Evolutionary conservation across 306 rosid genomes (phyloP), one percentile per base, ranked within the genome.

Genomic region (Malus fusca): DNA sequence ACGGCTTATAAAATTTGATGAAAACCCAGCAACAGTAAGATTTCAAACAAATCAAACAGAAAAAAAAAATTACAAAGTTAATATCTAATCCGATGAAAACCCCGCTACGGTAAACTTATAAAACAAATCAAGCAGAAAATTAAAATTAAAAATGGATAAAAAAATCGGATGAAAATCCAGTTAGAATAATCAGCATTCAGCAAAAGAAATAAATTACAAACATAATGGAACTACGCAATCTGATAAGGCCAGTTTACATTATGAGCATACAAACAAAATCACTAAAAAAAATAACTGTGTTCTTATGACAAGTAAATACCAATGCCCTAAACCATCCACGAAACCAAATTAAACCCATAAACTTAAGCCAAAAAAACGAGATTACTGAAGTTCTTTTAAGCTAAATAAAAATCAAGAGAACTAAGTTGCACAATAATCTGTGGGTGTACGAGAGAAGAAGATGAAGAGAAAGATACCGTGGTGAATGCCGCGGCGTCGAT

Each of bases 401-500:
- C 40, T 58, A 37, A 28, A 37, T 53, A 4, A 44, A 22, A 22
- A 56, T 72, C 23, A 18, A 22, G 3, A 37, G 37, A 7, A 35
- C 1, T 4, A 7, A 7, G 19, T 4, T 53, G 22, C 13, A 8
- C 12, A 5, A 6, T 0, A 21, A 6, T 19, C 6, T 13, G 62
- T 8, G 26, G 40, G 18, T 0, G 6, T 18, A 73, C 3, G 42
- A 30, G 42, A 19, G 40, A 6, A 30, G 68, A 30, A 18, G 44
- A 51, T 51, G 7, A 37, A 71, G 66, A 51, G 33, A 5, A 23
- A 73, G 56, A 31, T 26, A 73, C 77, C 68, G 44, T 60, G 42
- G 68, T 73, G 43, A 60, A 42, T 66, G 58, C 13, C n/a, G 77
- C 77, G 76, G 68, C 53, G 55, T 40, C 18, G 76, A 73, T 59